These are phyloP conservation scores for Colletotrichum neosansevieriae DNA, from an alignment of 2,329 filamentous ascomycete species.

Conservation along the genomic window DNA sequence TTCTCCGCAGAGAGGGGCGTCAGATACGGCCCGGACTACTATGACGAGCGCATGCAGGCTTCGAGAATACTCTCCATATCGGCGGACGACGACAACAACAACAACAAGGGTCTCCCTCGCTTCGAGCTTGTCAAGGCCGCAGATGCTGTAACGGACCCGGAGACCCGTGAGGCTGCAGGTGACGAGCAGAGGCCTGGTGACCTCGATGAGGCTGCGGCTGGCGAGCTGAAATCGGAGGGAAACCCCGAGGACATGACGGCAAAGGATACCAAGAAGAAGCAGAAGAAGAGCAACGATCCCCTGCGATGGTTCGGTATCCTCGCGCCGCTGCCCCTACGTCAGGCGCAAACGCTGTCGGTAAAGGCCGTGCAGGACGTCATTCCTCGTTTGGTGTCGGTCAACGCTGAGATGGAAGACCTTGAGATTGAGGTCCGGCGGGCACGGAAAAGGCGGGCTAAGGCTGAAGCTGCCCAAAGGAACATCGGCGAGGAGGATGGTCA, in stretches of 20 bases:
- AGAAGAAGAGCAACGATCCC: constrained; percentile 60
- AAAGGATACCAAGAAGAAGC: not conserved
- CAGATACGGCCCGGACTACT: constrained; percentile 77
- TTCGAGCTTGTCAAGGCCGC: constrained; percentile 43
- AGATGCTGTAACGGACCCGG: constrained; percentile 29
- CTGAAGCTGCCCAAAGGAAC: constrained; percentile 51
- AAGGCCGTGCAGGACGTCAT: constrained; percentile 68
- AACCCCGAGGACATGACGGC: constrained; percentile 6
- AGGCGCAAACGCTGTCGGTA: constrained; percentile 71
- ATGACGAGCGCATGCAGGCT: constrained; percentile 80
- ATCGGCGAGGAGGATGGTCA: constrained; percentile 40
- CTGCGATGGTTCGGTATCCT: constrained; percentile 69
- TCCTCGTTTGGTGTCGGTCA: constrained; percentile 67
- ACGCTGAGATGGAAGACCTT: constrained; percentile 70
- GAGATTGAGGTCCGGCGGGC: constrained; percentile 77
- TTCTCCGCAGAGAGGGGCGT: constrained; percentile 74
- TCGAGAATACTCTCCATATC: constrained; percentile 56
- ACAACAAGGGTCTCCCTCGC: constrained; percentile 36
- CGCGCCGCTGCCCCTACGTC: constrained; percentile 63
- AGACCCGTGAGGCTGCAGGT: constrained; percentile 6
- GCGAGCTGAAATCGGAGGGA: constrained; percentile 29
- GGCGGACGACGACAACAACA: constrained; percentile 16
- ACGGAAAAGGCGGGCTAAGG: constrained; percentile 66
- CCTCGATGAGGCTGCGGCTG: constrained; percentile 15
- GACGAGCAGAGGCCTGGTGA: constrained; percentile 28